phyloP scores from a whole-genome alignment of 2,329 filamentous ascomycete species.

The Chaetothyriales sp. region DNA sequence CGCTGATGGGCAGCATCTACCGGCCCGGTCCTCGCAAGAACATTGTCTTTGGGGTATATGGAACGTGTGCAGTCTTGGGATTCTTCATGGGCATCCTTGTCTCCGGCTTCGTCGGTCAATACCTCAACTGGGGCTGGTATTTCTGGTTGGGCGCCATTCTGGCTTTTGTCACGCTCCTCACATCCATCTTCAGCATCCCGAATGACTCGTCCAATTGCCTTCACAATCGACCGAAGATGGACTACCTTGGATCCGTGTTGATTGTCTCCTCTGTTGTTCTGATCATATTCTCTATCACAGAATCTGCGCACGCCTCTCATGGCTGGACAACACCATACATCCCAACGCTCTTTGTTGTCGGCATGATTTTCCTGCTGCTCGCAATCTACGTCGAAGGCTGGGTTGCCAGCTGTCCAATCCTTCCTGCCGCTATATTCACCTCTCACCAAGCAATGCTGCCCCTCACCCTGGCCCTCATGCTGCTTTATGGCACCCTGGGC shows the following conservation, averaged over 20 bases:
- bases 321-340: slow-evolving; percentile 66
- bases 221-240: slow-evolving; percentile 44
- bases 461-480: slow-evolving; percentile 47
- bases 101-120: slow-evolving; percentile 44
- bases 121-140: slow-evolving; percentile 50
- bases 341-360: slow-evolving; percentile 49
- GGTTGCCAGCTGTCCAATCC: slow-evolving; percentile 52
- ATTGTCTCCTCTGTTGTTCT: slow-evolving; percentile 54
- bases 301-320: slow-evolving; percentile 53
- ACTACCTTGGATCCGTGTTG: slow-evolving; percentile 50
- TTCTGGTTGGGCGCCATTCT: slow-evolving; percentile 52
- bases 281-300: slow-evolving; percentile 62
- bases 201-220: slow-evolving; percentile 29
- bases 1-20: slow-evolving; percentile 51
- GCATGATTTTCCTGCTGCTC: slow-evolving; percentile 43
- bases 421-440: slow-evolving; percentile 55
- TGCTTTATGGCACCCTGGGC: slow-evolving; percentile 55
- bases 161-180: slow-evolving; percentile 31
- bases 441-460: slow-evolving; percentile 54
- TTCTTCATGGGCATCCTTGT: slow-evolving; percentile 49
- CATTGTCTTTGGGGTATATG: slow-evolving; percentile 48
- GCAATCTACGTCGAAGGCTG: slow-evolving; percentile 61
- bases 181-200: slow-evolving; percentile 38
- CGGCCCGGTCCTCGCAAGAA: slow-evolving; percentile 58
- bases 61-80: slow-evolving; percentile 37